A percentile compares a stretch with the other conserved stretches of the same genome.
phyloP scores from a whole-genome alignment of 192 early-diverging fungal species.

The Backusella australiensis region DNA sequence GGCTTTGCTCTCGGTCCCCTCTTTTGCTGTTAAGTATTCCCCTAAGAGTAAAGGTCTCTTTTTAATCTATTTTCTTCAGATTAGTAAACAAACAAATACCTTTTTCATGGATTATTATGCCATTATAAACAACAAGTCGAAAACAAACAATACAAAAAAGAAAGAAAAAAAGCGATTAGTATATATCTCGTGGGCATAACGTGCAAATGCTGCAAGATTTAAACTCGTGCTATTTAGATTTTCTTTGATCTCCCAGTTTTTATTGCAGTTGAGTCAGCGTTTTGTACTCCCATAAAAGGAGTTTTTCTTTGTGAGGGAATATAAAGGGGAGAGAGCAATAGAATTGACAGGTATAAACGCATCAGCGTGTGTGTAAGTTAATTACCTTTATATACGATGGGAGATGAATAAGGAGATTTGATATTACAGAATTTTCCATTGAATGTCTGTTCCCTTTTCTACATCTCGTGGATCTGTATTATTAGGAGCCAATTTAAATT shows the following conservation, averaged over 20 bases:
- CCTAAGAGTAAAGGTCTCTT: background rate
- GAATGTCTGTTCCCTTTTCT: slow-evolving; percentile 8
- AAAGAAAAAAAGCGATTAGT: background rate
- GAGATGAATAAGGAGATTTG: slow-evolving; percentile 2
- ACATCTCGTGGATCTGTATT: background rate
- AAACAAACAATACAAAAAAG: background rate
- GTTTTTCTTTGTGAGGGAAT: slow-evolving; percentile 3
- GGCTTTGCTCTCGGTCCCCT: slow-evolving; percentile 1
- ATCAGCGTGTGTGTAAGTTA: background rate
- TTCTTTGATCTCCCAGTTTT: slow-evolving; percentile 8
- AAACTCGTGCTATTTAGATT: slow-evolving; percentile 8
- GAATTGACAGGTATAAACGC: background rate
- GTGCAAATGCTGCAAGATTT: slow-evolving; percentile 2
- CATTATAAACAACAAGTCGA: background rate
- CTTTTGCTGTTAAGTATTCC: background rate
- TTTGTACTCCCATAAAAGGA: background rate
- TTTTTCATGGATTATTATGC: background rate
- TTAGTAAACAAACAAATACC: background rate
- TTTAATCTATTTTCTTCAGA: background rate
- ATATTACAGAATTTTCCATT: slow-evolving; percentile 9
- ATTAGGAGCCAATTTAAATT: background rate
- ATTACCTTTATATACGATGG: background rate
- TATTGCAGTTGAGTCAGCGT: background rate
- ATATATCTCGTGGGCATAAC: background rate
- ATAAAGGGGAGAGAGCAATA: background rate